Percentiles rank a stretch among this genome's conserved stretches.
phyloP scores from a whole-genome alignment of 2,329 filamentous ascomycete genomes.

The Alternaria incomplexa region DNA sequence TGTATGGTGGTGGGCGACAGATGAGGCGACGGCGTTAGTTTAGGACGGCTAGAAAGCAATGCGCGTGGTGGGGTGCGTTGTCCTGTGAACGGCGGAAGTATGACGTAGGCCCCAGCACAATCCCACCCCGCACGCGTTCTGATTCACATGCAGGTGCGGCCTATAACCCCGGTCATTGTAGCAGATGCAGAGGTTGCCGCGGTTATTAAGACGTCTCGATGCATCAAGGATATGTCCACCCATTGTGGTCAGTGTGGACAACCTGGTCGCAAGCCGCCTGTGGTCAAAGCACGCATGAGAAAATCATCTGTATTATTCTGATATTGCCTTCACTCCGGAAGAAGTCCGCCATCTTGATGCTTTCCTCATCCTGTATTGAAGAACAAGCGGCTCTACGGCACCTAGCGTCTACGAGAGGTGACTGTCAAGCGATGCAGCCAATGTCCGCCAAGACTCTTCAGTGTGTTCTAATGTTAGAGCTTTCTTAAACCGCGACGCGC shows the following conservation, averaged over 20 bases:
- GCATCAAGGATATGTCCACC: background rate
- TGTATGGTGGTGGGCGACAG: background rate
- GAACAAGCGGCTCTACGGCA: background rate
- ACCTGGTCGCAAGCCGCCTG: background rate
- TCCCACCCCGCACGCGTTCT: slow-evolving; percentile 7
- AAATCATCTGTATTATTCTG: background rate
- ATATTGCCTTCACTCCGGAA: background rate
- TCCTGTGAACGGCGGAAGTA: slow-evolving; percentile 8
- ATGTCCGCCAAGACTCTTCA: background rate
- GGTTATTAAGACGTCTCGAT: background rate
- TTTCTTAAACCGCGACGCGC: background rate
- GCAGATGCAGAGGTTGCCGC: slow-evolving; percentile 6
- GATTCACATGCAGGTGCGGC: slow-evolving; percentile 7
- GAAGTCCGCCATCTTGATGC: background rate
- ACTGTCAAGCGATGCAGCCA: background rate
- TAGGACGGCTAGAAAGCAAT: slow-evolving; percentile 12
- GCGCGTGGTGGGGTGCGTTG: slow-evolving; percentile 7
- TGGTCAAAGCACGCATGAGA: background rate
- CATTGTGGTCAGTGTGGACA: background rate
- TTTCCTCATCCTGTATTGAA: background rate
- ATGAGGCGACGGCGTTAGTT: background rate
- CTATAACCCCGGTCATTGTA: background rate
- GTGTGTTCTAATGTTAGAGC: background rate
- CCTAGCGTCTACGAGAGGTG: background rate
- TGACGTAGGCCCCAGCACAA: slow-evolving; percentile 11